Evolutionary conservation across 208 protist genomes (phyloP), one percentile per base, ranked within the genome.

Genomic region (Borovskyia barvae): DNA sequence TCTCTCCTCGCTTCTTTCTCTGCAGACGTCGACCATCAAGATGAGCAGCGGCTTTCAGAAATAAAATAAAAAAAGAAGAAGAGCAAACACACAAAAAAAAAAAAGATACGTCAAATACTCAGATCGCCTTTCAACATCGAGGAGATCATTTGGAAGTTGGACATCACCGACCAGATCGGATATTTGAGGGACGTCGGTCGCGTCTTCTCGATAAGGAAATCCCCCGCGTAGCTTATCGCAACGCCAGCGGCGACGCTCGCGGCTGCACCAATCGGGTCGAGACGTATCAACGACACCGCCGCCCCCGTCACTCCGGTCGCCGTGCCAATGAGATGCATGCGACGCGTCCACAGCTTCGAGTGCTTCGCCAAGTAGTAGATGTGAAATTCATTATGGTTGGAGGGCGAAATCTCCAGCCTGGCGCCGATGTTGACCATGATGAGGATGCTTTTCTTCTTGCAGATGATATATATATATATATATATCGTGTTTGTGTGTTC

Each of bases 311-410:
- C 61, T 17, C 52, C 66, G 24, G 78, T 56, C 33, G 63, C 50
- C 11, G 76, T 79, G 26, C 82, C 82, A 41, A 75, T 52, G 1
- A 89, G 28, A 49, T 85, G 82, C 48, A 53, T 35, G 37, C 82
- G 82, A 17, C 72, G 75, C 41, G 64, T 76, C 56, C 61, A 71
- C 29, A 60, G 40, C 47, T 82, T 72, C 17, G 72, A 73, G 78
- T 89, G 78, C 59, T 83, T 76, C 0, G 75, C 56, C 29, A 82
- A 19, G 65, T 85, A 89, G 60, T 72, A 80, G 26, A 81, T 49
- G 72, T 85, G 72, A 39, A 74, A 89, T 72, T 89, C 82, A 43
- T 64, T 71, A 62, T 67, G 70, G 72, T 71, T 83, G 42, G 50
- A 68, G 15, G 74, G 55, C 14, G 48, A 65, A 3, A 89, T 49